Evolutionary conservation across 768 basidiomycete genomes (phyloP), one percentile per base, ranked within the genome.

Genomic region (Lepiota venenata): DNA sequence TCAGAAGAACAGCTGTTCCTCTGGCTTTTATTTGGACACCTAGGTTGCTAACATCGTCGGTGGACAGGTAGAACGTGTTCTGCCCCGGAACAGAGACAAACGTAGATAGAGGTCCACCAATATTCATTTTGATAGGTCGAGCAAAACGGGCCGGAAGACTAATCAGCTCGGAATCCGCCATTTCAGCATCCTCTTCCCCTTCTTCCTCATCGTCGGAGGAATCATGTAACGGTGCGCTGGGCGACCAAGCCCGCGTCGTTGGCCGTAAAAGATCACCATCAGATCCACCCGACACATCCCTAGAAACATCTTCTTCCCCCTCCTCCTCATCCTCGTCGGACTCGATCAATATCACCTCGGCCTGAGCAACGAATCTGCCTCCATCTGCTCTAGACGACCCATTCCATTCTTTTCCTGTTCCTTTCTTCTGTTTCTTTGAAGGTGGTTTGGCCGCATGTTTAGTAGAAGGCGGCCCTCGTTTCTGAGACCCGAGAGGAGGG

Each of bases 231-330:
- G 77, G 78, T 25, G 69, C 71, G 64, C 82, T 87, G 0, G 85
- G 85, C 1, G 85, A 86, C 81, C 82, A 87, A 25, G 74, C 73
- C 20, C 78, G 73, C 58, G 61, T 65, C 53, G 48, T 60, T 48
- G 53, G 56, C 16, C 47, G 50, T 12, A 60, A 50, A 43, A 7
- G 59, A 59, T 48, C 38, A 0, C 39, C 27, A 4, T 56, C 52
- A 0, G 50, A 45, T 1, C 59, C 54, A 3, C 47, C 59, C 16
- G 58, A 51, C 15, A 49, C 25, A 44, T 4, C 57, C 52, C 1
- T 61, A 55, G 42, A 57, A n/a, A n/a, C n/a, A n/a, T n/a, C n/a
- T n/a, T n/a, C n/a, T n/a, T n/a, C n/a, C n/a, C n/a, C n/a, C n/a
- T n/a, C n/a, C n/a, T n/a, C n/a, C n/a, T n/a, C n/a, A n/a, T n/a